Evolutionary conservation across 169 alveolate genomes (phyloP).

Genomic region (Plasmodium inui): DNA sequence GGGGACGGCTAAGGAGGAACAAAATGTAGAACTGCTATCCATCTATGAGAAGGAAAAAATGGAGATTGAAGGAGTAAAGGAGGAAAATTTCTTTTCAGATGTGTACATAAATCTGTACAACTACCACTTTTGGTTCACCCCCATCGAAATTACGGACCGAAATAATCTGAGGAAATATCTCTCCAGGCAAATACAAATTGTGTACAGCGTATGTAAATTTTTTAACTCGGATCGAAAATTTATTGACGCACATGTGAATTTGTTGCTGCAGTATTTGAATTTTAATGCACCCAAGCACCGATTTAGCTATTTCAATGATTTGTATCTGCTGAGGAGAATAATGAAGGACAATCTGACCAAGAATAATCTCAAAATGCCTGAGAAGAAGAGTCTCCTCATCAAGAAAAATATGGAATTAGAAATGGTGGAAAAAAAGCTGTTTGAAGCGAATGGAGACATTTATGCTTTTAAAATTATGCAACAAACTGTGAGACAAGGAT

Average conservation of each 20-base stretch:
- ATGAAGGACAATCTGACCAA: slow-evolving; percentile 33
- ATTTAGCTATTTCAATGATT: slow-evolving; percentile 57
- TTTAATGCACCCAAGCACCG: slow-evolving; percentile 70
- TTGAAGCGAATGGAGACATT: slow-evolving; percentile 74
- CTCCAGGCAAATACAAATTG: slow-evolving; percentile 74
- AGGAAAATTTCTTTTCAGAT: not conserved
- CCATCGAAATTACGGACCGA: slow-evolving; percentile 68
- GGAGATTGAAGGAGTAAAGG: not conserved
- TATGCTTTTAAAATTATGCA: slow-evolving; percentile 75
- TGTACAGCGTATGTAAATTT: slow-evolving; percentile 73
- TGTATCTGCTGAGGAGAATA: slow-evolving; percentile 63
- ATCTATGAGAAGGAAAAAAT: slow-evolving; percentile 29
- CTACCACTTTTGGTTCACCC: slow-evolving; percentile 74
- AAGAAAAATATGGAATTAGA: slow-evolving; percentile 60
- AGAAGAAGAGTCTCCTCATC: slow-evolving; percentile 10
- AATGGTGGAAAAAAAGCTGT: slow-evolving; percentile 56
- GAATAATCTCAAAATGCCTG: slow-evolving; percentile 1
- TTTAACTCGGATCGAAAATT: slow-evolving; percentile 74
- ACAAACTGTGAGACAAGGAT: slow-evolving; percentile 62
- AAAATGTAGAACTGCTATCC: not conserved
- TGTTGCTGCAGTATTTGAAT: slow-evolving; percentile 67
- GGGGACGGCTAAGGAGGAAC: not conserved
- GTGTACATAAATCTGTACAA: slow-evolving; percentile 63
- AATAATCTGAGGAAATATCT: slow-evolving; percentile 72
- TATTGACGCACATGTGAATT: slow-evolving; percentile 74